Conservation (phyloP, 2,329 filamentous ascomycete species). For the Hypoxylon sp. region DNA sequence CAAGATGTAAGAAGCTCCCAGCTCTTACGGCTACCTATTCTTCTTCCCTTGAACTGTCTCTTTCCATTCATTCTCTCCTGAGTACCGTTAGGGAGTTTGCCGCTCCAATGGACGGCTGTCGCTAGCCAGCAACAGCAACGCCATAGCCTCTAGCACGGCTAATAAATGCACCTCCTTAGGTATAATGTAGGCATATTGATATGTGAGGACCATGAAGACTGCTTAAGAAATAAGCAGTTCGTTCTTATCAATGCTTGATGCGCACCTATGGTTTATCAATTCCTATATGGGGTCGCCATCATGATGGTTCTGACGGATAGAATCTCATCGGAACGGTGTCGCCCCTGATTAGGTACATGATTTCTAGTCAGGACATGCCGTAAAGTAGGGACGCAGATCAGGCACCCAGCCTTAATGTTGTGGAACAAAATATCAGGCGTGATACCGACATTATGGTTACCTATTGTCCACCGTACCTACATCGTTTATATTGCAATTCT, state of each 20-base stretch:
- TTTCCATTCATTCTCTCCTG: background rate
- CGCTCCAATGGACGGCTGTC: conserved; percentile 5
- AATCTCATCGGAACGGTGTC: conserved; percentile 9
- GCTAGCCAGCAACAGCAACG: background rate
- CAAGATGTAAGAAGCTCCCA: background rate
- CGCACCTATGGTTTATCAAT: background rate
- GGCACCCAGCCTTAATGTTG: conserved; percentile 1
- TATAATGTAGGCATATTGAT: background rate
- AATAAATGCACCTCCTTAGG: conserved; percentile 17
- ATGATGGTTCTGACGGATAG: background rate
- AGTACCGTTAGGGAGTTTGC: background rate
- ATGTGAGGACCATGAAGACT: background rate
- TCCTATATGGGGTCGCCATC: conserved; percentile 9
- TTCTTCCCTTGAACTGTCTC: background rate
- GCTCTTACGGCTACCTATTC: background rate
- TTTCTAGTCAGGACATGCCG: background rate
- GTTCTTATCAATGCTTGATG: background rate
- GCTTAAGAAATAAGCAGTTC: conserved; percentile 10
- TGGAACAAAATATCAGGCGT: conserved; percentile 6
- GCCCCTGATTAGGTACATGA: conserved; percentile 1
- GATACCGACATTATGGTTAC: background rate
- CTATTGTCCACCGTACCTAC: background rate
- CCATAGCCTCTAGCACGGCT: conserved; percentile 12
- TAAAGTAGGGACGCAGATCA: background rate
- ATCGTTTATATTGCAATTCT: background rate